phyloP scores from a whole-genome alignment of 495 filamentous ascomycete species.

The Penicillium salamii region DNA sequence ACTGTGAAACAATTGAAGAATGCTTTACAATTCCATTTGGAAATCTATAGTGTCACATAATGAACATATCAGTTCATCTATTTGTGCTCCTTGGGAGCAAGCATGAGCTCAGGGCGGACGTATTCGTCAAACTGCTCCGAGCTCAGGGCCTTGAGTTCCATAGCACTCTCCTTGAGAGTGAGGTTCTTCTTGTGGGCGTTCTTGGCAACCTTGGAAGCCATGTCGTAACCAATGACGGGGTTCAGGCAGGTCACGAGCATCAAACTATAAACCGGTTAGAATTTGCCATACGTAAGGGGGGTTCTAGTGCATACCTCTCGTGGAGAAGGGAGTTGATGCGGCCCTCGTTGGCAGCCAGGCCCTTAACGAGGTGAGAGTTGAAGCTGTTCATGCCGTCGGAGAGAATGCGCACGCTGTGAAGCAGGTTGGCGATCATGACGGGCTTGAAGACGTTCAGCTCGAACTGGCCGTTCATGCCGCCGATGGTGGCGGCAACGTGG shows the following conservation, averaged over 20 bases:
- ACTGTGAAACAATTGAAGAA: slow-evolving; percentile 2
- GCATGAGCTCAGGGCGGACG: slow-evolving; percentile 95
- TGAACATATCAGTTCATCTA: slow-evolving; percentile 21
- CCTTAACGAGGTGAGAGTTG: slow-evolving; percentile 85
- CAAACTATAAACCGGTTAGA: slow-evolving; percentile 55
- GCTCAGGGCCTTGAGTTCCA: slow-evolving; percentile 89
- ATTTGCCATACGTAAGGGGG: slow-evolving; percentile 5
- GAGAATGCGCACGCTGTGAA: slow-evolving; percentile 84
- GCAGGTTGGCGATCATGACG: slow-evolving; percentile 86
- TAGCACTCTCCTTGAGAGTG: slow-evolving; percentile 87
- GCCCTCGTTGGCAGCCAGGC: slow-evolving; percentile 88
- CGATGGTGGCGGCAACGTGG: slow-evolving; percentile 84
- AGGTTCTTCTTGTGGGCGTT: slow-evolving; percentile 98
- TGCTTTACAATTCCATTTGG: slow-evolving; percentile 23
- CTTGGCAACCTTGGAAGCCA: slow-evolving; percentile 97
- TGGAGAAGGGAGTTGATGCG: slow-evolving; percentile 84
- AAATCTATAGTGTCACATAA: slow-evolving; percentile 22
- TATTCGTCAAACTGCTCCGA: slow-evolving; percentile 88
- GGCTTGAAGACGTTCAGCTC: slow-evolving; percentile 99
- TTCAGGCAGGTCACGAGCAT: slow-evolving; percentile 99
- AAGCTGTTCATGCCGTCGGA: slow-evolving; percentile 93
- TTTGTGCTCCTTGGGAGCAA: slow-evolving; percentile 69
- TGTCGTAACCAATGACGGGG: slow-evolving; percentile 97
- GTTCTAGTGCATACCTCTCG: slow-evolving; percentile 58
- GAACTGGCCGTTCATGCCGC: slow-evolving; percentile 97